phyloP scores from a whole-genome alignment of 2,329 filamentous ascomycete species.

The Penicillium sp. region DNA sequence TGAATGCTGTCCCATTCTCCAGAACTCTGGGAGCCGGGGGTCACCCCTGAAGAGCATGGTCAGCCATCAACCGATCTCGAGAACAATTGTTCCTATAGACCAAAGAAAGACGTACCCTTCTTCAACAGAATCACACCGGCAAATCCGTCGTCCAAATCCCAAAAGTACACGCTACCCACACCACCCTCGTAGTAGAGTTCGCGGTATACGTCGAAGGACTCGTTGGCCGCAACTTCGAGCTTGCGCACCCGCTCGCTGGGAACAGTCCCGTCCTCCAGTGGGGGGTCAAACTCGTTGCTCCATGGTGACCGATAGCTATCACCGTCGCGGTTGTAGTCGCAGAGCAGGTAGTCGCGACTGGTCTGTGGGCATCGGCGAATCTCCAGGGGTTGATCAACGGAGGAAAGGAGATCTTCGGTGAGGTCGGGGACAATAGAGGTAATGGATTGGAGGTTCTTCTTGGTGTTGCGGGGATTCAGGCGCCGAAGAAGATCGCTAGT shows the following conservation, averaged over 20 bases:
- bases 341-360: constrained; percentile 92
- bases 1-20: constrained; percentile 98
- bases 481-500: constrained; percentile 92
- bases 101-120: constrained; percentile 60
- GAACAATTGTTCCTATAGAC: no score
- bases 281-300: constrained; percentile 97
- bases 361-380: constrained; percentile 80
- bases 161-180: constrained; percentile 93
- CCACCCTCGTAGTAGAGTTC: constrained; percentile 92
- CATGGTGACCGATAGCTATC: constrained; percentile 98
- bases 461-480: constrained; percentile 88
- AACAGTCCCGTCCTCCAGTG: constrained; percentile 77
- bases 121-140: constrained; percentile 93
- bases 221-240: constrained; percentile 91
- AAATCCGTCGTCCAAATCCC: constrained; percentile 97
- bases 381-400: constrained; percentile 90
- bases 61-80: constrained; percentile 2
- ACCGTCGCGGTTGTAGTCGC: constrained; percentile 99
- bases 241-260: constrained; percentile 85
- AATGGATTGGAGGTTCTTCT: constrained; percentile 80
- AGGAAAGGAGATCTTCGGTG: constrained; percentile 94
- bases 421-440: constrained; percentile 84
- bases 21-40: constrained; percentile 61
- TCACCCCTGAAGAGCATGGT: constrained; percentile 50
- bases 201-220: constrained; percentile 93